These are phyloP conservation scores for Aegilops longissima DNA, from an alignment of 176 grass and related monocot species.

Conservation along the genomic window DNA sequence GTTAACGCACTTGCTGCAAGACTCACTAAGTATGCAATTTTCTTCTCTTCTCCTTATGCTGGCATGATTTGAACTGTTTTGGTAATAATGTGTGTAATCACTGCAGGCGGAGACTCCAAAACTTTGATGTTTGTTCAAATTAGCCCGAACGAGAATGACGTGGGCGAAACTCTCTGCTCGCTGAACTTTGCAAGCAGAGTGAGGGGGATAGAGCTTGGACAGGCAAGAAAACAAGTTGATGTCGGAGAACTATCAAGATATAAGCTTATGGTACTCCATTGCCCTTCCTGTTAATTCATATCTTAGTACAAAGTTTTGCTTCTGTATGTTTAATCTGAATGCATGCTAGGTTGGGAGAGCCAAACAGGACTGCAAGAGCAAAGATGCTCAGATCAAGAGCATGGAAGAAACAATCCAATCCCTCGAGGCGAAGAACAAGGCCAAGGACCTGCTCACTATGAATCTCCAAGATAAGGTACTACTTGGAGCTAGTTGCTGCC, in stretches of 20 bases:
- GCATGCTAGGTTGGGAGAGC: constrained; percentile 67
- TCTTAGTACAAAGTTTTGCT: too few relatives aligned
- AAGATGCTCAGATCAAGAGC: constrained; percentile 78
- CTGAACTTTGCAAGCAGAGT: constrained; percentile 96
- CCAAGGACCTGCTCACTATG: constrained; percentile 69
- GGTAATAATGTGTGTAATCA: neutral
- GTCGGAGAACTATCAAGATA: constrained; percentile 81
- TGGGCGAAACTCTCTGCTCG: constrained; percentile 94
- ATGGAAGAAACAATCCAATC: constrained; percentile 83
- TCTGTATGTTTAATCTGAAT: too few relatives aligned
- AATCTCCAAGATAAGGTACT: constrained; percentile 96
- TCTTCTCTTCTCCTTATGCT: neutral
- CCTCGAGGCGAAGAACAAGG: constrained; percentile 77
- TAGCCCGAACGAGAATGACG: constrained; percentile 87
- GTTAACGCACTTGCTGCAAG: constrained; percentile 89
- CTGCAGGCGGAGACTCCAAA: constrained; percentile 95
- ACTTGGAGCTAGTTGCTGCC: too few relatives aligned
- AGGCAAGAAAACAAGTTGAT: constrained; percentile 85
- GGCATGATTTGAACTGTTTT: neutral
- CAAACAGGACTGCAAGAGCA: constrained; percentile 79
- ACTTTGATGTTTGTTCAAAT: constrained; percentile 99
- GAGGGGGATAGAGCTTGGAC: constrained; percentile 91
- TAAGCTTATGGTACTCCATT: constrained; percentile 68
- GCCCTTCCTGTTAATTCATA: neutral
- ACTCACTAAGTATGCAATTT: constrained; percentile 70